Conservation (phyloP, 345 rosid genomes). For the Populus deltoides region DNA sequence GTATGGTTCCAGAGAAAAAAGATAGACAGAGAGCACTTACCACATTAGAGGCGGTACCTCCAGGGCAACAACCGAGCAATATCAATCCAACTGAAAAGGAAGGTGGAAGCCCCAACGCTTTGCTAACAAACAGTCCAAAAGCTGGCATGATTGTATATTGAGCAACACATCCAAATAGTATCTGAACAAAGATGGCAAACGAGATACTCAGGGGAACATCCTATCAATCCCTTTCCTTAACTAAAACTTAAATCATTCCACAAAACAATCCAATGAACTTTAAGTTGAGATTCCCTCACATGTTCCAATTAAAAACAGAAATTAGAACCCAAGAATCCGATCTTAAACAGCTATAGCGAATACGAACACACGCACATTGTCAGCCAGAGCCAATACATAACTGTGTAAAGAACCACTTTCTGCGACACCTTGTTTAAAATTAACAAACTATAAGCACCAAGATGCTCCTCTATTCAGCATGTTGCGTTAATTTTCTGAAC, state of each 20-base stretch:
- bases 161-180: conserved; percentile 58
- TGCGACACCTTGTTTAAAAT: no score
- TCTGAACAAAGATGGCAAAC: conserved; percentile 32
- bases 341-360: no score
- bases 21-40: conserved; percentile 33
- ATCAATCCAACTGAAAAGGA: conserved; percentile 65
- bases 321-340: no score
- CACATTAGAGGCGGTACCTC: conserved; percentile 76
- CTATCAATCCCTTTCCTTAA: neutral
- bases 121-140: conserved; percentile 44
- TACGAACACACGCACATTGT: no score
- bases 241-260: neutral
- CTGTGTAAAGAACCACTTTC: no score
- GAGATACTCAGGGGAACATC: neutral
- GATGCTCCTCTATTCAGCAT: no score
- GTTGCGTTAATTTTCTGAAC: neutral
- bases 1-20: neutral
- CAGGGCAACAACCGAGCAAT: conserved; percentile 63
- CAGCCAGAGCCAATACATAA: no score
- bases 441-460: no score
- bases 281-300: no score
- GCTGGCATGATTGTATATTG: conserved; percentile 68
- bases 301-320: no score
- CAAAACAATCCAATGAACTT: no score
- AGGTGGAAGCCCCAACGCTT: conserved; percentile 52